phyloP scores from a whole-genome alignment of 805 yeast genomes.

The Ogataea philodendri region DNA sequence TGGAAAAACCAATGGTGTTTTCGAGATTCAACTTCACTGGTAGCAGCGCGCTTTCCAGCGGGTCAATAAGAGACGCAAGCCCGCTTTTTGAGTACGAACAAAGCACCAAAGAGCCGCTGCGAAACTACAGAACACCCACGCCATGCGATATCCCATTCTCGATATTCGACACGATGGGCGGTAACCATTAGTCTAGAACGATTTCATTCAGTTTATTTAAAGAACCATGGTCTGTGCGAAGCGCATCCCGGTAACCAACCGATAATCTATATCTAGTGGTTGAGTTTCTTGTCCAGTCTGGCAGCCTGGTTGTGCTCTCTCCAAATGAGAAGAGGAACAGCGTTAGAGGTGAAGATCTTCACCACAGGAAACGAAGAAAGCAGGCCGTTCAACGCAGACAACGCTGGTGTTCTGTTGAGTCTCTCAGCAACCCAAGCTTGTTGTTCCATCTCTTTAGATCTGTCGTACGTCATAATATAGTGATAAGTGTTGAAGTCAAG shows the following conservation, averaged over 20 bases:
- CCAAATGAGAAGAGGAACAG: slow-evolving; percentile 55
- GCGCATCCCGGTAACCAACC: slow-evolving; percentile 1
- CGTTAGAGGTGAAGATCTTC: slow-evolving; percentile 58
- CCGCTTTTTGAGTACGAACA: slow-evolving; percentile 12
- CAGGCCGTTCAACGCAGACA: slow-evolving; percentile 57
- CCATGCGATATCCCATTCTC: slow-evolving; percentile 16
- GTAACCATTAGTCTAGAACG: slow-evolving; percentile 3
- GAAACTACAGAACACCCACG: slow-evolving; percentile 9
- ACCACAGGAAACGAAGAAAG: slow-evolving; percentile 57
- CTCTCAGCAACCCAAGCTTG: slow-evolving; percentile 50
- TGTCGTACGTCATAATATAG: slow-evolving; percentile 26
- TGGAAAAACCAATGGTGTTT: slow-evolving; percentile 10
- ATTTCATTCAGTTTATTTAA: slow-evolving; percentile 8
- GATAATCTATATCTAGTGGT: slow-evolving; percentile 6
- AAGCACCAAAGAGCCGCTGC: slow-evolving; percentile 7
- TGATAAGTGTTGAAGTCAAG: slow-evolving; percentile 1
- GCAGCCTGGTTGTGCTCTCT: slow-evolving; percentile 38
- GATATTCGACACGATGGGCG: slow-evolving; percentile 16
- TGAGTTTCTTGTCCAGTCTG: slow-evolving; percentile 20
- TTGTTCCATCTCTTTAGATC: slow-evolving; percentile 38
- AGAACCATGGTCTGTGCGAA: slow-evolving; percentile 7
- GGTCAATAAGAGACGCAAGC: slow-evolving; percentile 8
- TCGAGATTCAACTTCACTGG: slow-evolving; percentile 11
- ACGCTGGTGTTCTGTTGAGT: slow-evolving; percentile 50
- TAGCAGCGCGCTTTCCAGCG: slow-evolving; percentile 5